These are phyloP conservation scores for Isabelozyma pseudorhagii DNA, from an alignment of 805 yeast species.

Conservation along the genomic window DNA sequence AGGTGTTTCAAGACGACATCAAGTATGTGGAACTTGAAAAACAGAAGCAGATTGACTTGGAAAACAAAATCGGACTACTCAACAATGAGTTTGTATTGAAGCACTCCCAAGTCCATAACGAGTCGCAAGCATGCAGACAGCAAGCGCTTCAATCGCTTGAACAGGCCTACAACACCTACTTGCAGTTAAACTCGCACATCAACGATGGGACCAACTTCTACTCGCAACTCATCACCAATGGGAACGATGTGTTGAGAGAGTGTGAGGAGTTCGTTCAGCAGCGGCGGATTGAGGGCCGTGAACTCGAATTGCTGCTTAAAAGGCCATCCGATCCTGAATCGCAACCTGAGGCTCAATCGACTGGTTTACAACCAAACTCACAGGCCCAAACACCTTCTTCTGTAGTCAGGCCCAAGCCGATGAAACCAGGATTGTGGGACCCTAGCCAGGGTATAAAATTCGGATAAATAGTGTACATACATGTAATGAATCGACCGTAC, in stretches of 20 bases:
- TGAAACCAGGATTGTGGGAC: constrained; percentile 9
- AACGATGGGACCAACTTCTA: constrained; percentile 73
- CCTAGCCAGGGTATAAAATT: constrained; percentile 13
- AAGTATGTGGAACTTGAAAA: constrained; percentile 40
- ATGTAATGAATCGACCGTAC: not conserved
- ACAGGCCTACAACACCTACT: constrained; percentile 45
- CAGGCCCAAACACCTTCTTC: not conserved
- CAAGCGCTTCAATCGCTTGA: constrained; percentile 51
- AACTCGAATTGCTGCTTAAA: constrained; percentile 5
- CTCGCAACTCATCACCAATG: constrained; percentile 51
- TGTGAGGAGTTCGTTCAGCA: constrained; percentile 50
- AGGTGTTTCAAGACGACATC: constrained; percentile 49
- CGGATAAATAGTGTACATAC: not conserved
- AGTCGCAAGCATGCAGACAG: constrained; percentile 37
- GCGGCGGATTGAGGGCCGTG: constrained; percentile 52
- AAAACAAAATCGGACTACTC: constrained; percentile 32
- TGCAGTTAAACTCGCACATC: constrained; percentile 57
- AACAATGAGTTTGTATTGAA: constrained; percentile 25
- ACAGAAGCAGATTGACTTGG: constrained; percentile 29
- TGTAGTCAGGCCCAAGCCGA: not conserved
- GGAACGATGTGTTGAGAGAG: constrained; percentile 42
- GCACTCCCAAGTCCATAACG: constrained; percentile 10
- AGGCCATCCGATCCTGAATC: no score
- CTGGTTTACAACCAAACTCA: no score
- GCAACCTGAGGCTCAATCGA: no score